phyloP scores from a whole-genome alignment of 768 basidiomycete genomes.

The Lactifluus piperatus region DNA sequence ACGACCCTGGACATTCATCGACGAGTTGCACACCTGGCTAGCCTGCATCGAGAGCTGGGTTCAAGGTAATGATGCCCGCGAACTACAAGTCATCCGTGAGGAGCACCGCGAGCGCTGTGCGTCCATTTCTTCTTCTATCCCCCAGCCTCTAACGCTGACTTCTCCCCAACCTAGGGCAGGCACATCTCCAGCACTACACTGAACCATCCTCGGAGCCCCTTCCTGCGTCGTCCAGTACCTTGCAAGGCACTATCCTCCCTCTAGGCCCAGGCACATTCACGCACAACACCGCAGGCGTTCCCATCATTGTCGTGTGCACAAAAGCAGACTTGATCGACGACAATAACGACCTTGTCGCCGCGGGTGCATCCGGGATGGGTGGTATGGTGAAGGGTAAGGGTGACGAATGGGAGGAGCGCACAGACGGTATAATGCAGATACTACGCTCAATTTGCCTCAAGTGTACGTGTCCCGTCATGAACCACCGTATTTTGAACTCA shows the following conservation, averaged over 20 bases:
- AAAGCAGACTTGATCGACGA: conserved; percentile 93
- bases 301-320: conserved; percentile 83
- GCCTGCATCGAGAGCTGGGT: conserved; percentile 79
- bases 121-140: conserved; percentile 26
- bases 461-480: conserved; percentile 47
- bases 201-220: conserved; percentile 68
- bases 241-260: conserved; percentile 67
- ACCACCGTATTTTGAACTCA: not conserved
- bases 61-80: conserved; percentile 57
- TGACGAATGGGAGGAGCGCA: conserved; percentile 90
- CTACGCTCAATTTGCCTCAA: conserved; percentile 86
- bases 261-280: conserved; percentile 80
- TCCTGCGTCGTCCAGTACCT: conserved; percentile 46
- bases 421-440: conserved; percentile 93
- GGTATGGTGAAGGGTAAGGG: conserved; percentile 90
- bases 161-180: conserved; percentile 51
- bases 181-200: conserved; percentile 81
- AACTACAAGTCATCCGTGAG: conserved; percentile 65
- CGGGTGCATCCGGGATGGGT: conserved; percentile 74
- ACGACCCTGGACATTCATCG: conserved; percentile 82
- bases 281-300: conserved; percentile 78
- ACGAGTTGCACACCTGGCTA: conserved; percentile 80
- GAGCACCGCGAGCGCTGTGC: conserved; percentile 77
- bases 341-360: conserved; percentile 55
- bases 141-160: not conserved